phyloP scores from a whole-genome alignment of 2,329 filamentous ascomycete genomes.

The Fusarium anguioides region DNA sequence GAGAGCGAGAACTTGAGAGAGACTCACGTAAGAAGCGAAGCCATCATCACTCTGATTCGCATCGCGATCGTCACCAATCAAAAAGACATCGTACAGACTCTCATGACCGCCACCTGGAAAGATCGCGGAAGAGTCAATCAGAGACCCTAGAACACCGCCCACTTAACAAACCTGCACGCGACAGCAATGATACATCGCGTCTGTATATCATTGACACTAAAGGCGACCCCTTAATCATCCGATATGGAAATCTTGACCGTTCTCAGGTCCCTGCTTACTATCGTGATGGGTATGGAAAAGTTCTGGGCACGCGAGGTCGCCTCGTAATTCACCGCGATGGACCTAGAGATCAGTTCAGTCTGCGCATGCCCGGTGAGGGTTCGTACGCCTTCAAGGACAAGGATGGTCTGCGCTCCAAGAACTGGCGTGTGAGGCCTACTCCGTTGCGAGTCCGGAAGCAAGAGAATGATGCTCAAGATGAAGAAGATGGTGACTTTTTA shows the following conservation, averaged over 20 bases:
- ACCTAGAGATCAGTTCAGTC: constrained; percentile 65
- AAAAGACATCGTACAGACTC: constrained; percentile 33
- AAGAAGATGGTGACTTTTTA: constrained; percentile 60
- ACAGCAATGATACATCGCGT: constrained; percentile 38
- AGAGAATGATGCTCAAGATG: constrained; percentile 35
- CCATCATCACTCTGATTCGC: constrained; percentile 29
- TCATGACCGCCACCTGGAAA: constrained; percentile 24
- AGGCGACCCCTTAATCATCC: constrained; percentile 80
- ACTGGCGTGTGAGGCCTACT: constrained; percentile 52
- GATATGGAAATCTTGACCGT: constrained; percentile 79
- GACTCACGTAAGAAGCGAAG: constrained; percentile 38
- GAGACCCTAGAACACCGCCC: constrained; percentile 17
- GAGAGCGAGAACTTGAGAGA: constrained; percentile 34
- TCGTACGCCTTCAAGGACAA: constrained; percentile 52
- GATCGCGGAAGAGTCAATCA: constrained; percentile 4
- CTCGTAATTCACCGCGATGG: constrained; percentile 75
- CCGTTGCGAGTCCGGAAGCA: constrained; percentile 55
- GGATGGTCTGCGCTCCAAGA: constrained; percentile 60
- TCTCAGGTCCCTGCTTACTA: constrained; percentile 78
- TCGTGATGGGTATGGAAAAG: constrained; percentile 73
- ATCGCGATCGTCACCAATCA: constrained; percentile 30
- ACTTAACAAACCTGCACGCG: constrained; percentile 3
- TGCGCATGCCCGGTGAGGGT: constrained; percentile 58
- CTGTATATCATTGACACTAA: constrained; percentile 74
- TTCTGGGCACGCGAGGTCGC: constrained; percentile 73